A percentile compares a stretch with the other conserved stretches of the same genome.
phyloP scores from a whole-genome alignment of 2,329 filamentous ascomycete species.

The Fusarium sulawesiense region DNA sequence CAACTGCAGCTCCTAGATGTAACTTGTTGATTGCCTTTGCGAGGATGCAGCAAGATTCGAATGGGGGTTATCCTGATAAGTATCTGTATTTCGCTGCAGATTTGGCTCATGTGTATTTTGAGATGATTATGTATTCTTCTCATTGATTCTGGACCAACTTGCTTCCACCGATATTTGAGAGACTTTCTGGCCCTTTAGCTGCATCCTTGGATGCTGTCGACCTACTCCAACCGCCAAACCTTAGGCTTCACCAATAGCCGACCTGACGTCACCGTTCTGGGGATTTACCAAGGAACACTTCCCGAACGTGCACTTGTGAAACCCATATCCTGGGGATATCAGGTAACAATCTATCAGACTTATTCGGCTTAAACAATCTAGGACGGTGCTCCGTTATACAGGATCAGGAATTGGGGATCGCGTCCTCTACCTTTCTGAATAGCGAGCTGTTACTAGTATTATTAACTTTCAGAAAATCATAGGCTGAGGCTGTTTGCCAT shows the following conservation, averaged over 20 bases:
- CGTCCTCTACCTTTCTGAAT: neutral
- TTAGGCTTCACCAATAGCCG: slow-evolving; percentile 10
- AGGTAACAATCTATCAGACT: neutral
- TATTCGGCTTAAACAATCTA: slow-evolving; percentile 1
- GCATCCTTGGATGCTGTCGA: neutral
- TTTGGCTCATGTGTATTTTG: neutral
- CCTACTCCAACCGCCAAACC: slow-evolving; percentile 7
- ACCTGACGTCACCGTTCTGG: slow-evolving; percentile 32
- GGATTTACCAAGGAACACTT: slow-evolving; percentile 15
- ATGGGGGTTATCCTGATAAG: neutral
- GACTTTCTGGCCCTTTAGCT: neutral
- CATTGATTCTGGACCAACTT: neutral
- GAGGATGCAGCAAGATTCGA: slow-evolving; percentile 3
- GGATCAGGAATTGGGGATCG: neutral
- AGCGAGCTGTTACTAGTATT: neutral
- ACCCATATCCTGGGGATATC: slow-evolving; percentile 9
- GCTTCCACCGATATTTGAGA: neutral
- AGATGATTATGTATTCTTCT: neutral
- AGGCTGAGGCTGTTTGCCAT: neutral
- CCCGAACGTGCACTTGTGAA: slow-evolving; percentile 11
- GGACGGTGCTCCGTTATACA: neutral
- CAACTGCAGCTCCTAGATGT: neutral
- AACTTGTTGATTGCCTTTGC: neutral
- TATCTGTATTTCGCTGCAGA: neutral
- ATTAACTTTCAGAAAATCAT: neutral